Evolutionary conservation across 73 alveolate species (phyloP).

Genomic region (Urostyla sp.): DNA sequence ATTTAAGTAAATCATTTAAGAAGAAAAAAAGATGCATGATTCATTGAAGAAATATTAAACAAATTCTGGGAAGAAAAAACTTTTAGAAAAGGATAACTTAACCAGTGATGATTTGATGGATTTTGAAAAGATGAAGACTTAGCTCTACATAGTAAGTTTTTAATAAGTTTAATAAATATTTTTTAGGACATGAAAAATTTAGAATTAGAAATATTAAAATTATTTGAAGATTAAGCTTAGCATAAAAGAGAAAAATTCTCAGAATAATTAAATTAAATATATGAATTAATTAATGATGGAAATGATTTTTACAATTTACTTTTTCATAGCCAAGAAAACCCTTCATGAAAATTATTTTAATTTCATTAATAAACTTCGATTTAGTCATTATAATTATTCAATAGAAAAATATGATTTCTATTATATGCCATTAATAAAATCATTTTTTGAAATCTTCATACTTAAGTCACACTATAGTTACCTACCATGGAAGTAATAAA

Average conservation of each 20-base stretch:
- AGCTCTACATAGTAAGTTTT: conserved; percentile 24
- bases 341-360: too few relatives aligned
- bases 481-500: too few relatives aligned
- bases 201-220: not conserved
- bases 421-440: too few relatives aligned
- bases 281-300: not conserved
- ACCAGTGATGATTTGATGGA: not conserved
- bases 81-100: not conserved
- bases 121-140: conserved; percentile 18
- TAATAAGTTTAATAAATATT: not conserved
- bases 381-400: too few relatives aligned
- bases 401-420: too few relatives aligned
- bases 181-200: conserved; percentile 38
- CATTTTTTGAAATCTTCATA: too few relatives aligned
- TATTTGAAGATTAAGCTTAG: not conserved
- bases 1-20: conserved; percentile 8
- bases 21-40: conserved; percentile 54
- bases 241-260: not conserved
- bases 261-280: not conserved
- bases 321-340: not conserved
- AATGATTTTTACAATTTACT: not conserved
- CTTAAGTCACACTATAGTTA: too few relatives aligned
- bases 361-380: too few relatives aligned
- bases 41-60: conserved; percentile 29
- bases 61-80: too few relatives aligned